These are phyloP conservation scores for Oryza australiensis DNA, from an alignment of 176 grass and related monocot genomes.

Conservation along the genomic window DNA sequence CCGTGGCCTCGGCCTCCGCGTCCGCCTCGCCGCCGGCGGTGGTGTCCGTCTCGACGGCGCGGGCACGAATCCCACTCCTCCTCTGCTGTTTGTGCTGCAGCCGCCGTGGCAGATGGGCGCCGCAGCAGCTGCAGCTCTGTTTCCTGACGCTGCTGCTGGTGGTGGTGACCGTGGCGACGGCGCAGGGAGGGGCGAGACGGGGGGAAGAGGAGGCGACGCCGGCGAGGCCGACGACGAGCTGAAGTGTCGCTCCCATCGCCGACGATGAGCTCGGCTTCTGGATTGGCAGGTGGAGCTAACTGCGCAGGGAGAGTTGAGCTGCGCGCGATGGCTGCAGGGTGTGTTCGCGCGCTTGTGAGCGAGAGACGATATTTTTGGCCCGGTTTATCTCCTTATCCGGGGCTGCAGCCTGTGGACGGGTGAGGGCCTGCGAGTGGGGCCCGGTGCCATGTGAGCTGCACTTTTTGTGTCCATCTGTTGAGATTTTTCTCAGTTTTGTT, in stretches of 20 bases:
- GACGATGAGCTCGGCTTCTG: neutral
- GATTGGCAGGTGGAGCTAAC: neutral
- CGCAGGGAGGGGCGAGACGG: constrained; percentile 11
- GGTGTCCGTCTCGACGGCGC: constrained; percentile 47
- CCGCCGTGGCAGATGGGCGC: neutral
- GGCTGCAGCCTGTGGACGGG: neutral
- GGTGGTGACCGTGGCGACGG: neutral
- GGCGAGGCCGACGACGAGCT: constrained; percentile 28
- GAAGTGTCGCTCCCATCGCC: constrained; percentile 34
- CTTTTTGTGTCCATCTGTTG: neutral
- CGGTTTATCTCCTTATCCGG: constrained; percentile 59
- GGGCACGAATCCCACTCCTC: constrained; percentile 19
- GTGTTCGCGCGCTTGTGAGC: no score
- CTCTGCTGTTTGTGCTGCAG: neutral
- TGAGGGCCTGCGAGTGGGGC: neutral
- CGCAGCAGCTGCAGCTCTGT: neutral
- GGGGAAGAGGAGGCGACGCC: constrained; percentile 24
- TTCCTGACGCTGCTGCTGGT: neutral
- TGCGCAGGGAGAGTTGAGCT: no score
- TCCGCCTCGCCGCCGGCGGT: constrained; percentile 5
- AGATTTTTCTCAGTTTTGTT: no score
- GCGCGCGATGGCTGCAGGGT: neutral
- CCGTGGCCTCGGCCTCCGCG: neutral
- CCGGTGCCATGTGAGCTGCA: neutral
- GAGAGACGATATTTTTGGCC: no score